Evolutionary conservation across 495 filamentous ascomycete genomes (phyloP).

Genomic region (Penicillium atrosanguineum): DNA sequence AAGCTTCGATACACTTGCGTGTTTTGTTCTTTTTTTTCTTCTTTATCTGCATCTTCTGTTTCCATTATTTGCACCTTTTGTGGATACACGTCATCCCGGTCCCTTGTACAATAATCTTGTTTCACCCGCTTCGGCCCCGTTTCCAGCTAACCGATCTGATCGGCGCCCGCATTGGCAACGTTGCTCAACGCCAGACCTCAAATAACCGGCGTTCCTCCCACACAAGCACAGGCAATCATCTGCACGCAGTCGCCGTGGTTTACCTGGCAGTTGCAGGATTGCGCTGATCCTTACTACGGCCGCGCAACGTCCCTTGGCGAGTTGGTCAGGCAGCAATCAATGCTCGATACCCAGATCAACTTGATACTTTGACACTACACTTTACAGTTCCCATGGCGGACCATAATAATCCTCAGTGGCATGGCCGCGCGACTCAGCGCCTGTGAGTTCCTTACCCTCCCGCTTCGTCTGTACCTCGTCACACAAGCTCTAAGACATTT

Average conservation of each 20-base stretch:
- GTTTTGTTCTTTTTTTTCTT: constrained; percentile 1
- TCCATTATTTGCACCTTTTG: not conserved
- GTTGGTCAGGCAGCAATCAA: constrained; percentile 16
- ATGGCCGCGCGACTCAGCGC: constrained; percentile 25
- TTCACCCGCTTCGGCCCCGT: constrained; percentile 9
- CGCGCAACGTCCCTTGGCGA: not conserved
- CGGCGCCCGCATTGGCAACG: constrained; percentile 19
- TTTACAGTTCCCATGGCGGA: constrained; percentile 19
- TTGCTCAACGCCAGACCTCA: constrained; percentile 20
- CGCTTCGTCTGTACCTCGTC: not conserved
- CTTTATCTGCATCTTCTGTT: not conserved
- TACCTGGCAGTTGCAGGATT: not conserved
- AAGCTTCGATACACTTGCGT: not conserved
- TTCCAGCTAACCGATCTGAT: constrained; percentile 19
- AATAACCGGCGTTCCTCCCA: constrained; percentile 3
- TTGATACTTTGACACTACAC: constrained; percentile 8
- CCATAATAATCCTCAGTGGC: constrained; percentile 19
- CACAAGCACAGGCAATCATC: not conserved
- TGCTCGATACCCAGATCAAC: constrained; percentile 13
- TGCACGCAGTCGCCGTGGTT: not conserved
- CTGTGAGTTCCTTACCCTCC: constrained; percentile 16
- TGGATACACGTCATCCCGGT: constrained; percentile 21
- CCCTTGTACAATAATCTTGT: constrained; percentile 21
- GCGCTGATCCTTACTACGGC: not conserved
- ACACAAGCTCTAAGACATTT: constrained; percentile 17